A percentile compares a stretch with the other conserved stretches of the same genome.
These are phyloP conservation scores for Mycena chlorophos DNA, from an alignment of 768 basidiomycete genomes.

Conservation along the genomic window DNA sequence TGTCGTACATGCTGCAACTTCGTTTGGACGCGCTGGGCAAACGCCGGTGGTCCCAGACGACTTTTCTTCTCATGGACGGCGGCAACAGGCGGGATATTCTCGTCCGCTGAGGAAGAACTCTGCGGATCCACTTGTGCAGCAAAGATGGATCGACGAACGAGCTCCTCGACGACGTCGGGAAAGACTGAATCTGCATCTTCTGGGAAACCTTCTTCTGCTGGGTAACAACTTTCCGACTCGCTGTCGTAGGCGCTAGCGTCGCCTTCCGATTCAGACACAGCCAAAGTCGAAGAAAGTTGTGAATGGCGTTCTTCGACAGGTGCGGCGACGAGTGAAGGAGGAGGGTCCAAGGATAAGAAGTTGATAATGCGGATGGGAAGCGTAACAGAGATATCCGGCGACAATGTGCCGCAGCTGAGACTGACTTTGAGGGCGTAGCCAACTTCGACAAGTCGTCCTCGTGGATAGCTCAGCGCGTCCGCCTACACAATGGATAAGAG, in stretches of 20 bases:
- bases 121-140: constrained; percentile 28
- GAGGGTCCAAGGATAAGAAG: constrained; percentile 84
- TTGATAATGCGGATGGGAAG: constrained; percentile 79
- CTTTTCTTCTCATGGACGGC: not conserved
- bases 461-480: constrained; percentile 66
- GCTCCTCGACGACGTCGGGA: constrained; percentile 38
- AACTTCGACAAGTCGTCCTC: constrained; percentile 74
- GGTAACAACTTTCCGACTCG: not conserved
- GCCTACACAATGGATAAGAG: constrained; percentile 41
- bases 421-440: constrained; percentile 69
- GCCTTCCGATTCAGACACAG: not conserved
- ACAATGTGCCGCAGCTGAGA: constrained; percentile 56
- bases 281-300: not conserved
- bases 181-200: constrained; percentile 21
- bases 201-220: not conserved
- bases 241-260: not conserved
- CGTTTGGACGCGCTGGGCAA: constrained; percentile 45
- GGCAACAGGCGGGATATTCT: not conserved
- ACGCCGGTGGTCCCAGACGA: constrained; percentile 36
- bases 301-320: not conserved
- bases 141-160: constrained; percentile 35
- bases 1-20: constrained; percentile 29
- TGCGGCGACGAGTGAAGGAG: constrained; percentile 39
- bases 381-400: constrained; percentile 65
- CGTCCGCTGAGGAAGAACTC: not conserved